These are phyloP conservation scores for Rosa persica DNA, from an alignment of 306 rosid genomes.

Conservation along the genomic window DNA sequence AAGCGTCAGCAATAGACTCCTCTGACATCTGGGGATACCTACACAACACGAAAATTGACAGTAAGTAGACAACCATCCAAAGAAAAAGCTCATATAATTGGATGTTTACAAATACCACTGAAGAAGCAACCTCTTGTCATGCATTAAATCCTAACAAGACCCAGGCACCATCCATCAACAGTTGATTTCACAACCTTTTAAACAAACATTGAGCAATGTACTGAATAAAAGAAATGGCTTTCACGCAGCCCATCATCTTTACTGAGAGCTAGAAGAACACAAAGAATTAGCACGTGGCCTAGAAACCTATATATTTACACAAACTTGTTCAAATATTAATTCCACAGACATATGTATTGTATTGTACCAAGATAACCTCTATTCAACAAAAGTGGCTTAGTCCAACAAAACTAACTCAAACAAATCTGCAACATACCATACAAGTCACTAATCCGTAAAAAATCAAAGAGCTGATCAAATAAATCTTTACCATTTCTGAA, in stretches of 20 bases:
- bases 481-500: constrained; percentile 46
- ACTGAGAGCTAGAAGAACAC: no score
- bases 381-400: no score
- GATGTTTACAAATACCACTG: no score
- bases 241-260: no score
- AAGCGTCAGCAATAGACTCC: constrained; percentile 49
- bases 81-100: no score
- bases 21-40: constrained; percentile 67
- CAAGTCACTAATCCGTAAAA: background rate
- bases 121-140: no score
- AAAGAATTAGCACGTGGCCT: no score
- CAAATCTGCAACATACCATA: background rate
- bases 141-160: no score
- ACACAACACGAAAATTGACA: constrained; percentile 15
- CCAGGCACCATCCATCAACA: background rate
- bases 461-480: background rate
- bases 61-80: background rate
- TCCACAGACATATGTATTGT: background rate
- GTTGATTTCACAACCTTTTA: background rate
- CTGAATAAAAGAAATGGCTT: no score
- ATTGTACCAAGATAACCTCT: background rate
- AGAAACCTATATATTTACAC: background rate
- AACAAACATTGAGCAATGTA: background rate
- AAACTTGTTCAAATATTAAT: background rate
- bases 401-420: background rate